phyloP scores from a whole-genome alignment of 2,329 filamentous ascomycete species.

The Colletotrichum tamarilloi region DNA sequence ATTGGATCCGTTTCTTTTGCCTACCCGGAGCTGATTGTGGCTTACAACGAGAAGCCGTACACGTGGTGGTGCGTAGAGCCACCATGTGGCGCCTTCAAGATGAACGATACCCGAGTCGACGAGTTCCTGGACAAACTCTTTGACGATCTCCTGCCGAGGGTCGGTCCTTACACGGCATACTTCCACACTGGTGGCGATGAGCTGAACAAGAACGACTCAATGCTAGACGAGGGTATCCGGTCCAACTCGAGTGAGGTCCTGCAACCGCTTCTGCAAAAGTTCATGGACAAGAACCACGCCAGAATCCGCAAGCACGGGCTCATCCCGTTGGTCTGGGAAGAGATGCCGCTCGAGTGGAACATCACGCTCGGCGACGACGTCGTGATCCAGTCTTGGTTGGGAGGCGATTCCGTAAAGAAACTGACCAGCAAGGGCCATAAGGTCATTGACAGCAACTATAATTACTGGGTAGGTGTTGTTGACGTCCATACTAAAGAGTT shows the following conservation, averaged over 20 bases:
- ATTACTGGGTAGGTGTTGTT: slow-evolving; percentile 72
- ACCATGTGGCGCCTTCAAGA: slow-evolving; percentile 77
- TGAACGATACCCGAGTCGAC: slow-evolving; percentile 78
- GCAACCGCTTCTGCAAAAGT: slow-evolving; percentile 80
- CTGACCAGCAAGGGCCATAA: slow-evolving; percentile 74
- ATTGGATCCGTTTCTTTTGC: slow-evolving; percentile 74
- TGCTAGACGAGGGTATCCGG: slow-evolving; percentile 77
- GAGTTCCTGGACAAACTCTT: slow-evolving; percentile 79
- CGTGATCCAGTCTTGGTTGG: slow-evolving; percentile 84
- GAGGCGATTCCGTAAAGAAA: slow-evolving; percentile 68
- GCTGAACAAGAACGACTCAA: slow-evolving; percentile 81
- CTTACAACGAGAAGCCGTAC: slow-evolving; percentile 68
- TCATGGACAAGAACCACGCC: slow-evolving; percentile 77
- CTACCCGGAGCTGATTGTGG: slow-evolving; percentile 78
- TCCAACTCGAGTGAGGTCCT: slow-evolving; percentile 74
- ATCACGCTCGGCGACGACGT: slow-evolving; percentile 77
- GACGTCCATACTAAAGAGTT: neutral
- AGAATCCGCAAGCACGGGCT: slow-evolving; percentile 73
- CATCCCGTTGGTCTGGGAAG: slow-evolving; percentile 86
- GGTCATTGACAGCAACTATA: slow-evolving; percentile 80
- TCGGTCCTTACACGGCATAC: slow-evolving; percentile 75
- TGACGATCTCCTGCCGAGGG: slow-evolving; percentile 79
- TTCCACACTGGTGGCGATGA: slow-evolving; percentile 93
- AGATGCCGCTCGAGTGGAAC: slow-evolving; percentile 84
- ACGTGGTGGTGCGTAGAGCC: slow-evolving; percentile 70